Evolutionary conservation across 2,329 filamentous ascomycete species (phyloP), one percentile per base, ranked within the genome.

Genomic region (Colletotrichum brevisporum): DNA sequence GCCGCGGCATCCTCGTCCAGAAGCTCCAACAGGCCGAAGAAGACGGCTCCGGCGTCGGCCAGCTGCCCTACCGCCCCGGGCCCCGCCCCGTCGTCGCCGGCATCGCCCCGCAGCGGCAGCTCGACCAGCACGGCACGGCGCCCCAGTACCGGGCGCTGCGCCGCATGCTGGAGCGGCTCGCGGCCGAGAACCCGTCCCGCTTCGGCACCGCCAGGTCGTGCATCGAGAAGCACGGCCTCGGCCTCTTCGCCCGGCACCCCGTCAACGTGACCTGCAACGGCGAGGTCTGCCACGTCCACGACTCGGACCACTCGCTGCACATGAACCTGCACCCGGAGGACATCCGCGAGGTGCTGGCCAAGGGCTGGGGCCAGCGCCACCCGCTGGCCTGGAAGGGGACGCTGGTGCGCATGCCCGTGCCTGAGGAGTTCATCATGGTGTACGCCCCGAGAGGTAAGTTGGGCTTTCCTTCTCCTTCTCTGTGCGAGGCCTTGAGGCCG

Each of bases 231-330:
- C 91, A 95, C 76, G 92, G 92, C 50, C 86, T 93, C 6, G 93
- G 91, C 0, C 85, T 97, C 0, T 96, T 95, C 78, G 87, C 91
- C 1, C 83, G 82, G 3, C 83, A 87, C 58, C 90, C 91, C 0
- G 83, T 91, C 71, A 91, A 91, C 76, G 87, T 88, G 36, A 93
- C 90, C 12, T 94, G 91, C 74, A 88, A 91, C 73, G 93, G 93
- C n/a, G 94, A 97, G 80, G 88, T 97, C 51, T 92, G 89, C 74
- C 94, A 97, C 78, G 89, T 94, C 12, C 94, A 97, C 79, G 88
- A 90, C 56, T 90, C 86, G 26, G 94, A 96, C 73, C 88, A 91
- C 70, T 92, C 90, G 4, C 84, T 96, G 86, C 94, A 97, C 79
- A 84, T 96, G 81, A 93, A 90, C 56, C 84, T 97, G 60, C 93